phyloP scores from a whole-genome alignment of 257 asterid genomes.

The Paraleonurus japonicus region DNA sequence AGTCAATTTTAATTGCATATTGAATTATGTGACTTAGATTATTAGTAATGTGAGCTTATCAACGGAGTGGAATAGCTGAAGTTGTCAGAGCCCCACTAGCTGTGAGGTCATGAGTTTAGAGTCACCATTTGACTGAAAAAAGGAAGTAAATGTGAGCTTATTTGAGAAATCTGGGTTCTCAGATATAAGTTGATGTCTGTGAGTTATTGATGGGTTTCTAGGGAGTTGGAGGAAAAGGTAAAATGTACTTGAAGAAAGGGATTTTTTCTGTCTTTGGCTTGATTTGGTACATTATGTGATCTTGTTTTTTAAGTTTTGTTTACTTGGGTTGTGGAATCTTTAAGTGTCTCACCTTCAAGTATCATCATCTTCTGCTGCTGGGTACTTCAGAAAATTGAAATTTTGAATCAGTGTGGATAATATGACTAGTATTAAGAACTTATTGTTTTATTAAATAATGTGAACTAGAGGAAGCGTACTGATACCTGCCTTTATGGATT shows the following conservation, averaged over 20 bases:
- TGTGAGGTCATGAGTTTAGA: too few relatives aligned
- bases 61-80: too few relatives aligned
- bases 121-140: too few relatives aligned
- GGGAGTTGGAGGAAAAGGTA: neutral
- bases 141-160: neutral
- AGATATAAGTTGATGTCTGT: neutral
- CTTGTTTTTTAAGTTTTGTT: neutral
- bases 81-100: too few relatives aligned
- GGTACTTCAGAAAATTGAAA: neutral
- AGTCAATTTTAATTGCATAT: neutral
- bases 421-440: neutral
- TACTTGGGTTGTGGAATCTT: conserved; percentile 9
- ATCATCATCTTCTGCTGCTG: neutral
- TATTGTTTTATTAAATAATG: neutral
- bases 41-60: neutral
- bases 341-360: neutral
- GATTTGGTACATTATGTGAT: neutral
- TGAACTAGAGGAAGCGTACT: neutral
- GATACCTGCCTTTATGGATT: neutral
- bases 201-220: neutral
- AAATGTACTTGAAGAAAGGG: neutral
- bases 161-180: neutral
- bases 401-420: neutral
- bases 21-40: neutral
- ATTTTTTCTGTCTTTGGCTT: neutral